phyloP scores from a whole-genome alignment of 495 filamentous ascomycete species.

The Trichoderma gamsii region DNA sequence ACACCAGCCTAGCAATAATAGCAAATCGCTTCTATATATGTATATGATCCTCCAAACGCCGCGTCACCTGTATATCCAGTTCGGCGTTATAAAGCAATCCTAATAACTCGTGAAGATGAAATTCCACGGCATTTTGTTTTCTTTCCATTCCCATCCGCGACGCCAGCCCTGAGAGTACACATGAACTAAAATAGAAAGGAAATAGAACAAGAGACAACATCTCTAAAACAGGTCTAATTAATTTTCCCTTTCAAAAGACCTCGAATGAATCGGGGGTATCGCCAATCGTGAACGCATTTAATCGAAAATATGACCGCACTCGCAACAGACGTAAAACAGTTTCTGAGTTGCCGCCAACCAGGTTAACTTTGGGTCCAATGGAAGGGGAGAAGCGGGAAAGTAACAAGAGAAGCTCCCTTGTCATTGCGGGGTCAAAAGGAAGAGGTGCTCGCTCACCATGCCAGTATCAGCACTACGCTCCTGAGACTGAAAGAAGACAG shows the following conservation, averaged over 20 bases:
- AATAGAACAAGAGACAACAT: not conserved
- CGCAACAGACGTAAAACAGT: slow-evolving; percentile 95
- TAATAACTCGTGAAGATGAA: not conserved
- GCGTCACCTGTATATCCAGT: not conserved
- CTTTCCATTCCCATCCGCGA: not conserved
- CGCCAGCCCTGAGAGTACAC: not conserved
- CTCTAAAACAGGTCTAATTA: not conserved
- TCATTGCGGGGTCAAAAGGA: not conserved
- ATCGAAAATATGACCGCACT: slow-evolving; percentile 82
- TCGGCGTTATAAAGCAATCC: not conserved
- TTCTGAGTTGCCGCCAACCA: slow-evolving; percentile 49
- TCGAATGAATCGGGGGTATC: slow-evolving; percentile 31
- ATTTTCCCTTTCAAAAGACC: slow-evolving; percentile 21
- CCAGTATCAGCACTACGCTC: slow-evolving; percentile 93
- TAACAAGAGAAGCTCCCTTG: too few relatives aligned
- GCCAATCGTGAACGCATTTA: slow-evolving; percentile 26
- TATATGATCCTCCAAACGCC: not conserved
- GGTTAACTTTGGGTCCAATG: slow-evolving; percentile 23
- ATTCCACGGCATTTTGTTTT: not conserved
- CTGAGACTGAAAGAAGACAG: slow-evolving; percentile 97
- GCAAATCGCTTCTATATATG: too few relatives aligned
- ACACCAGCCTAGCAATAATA: not conserved
- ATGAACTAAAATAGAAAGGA: not conserved
- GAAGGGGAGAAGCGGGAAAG: not conserved
- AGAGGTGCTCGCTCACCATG: slow-evolving; percentile 64